Conservation (phyloP, 1,284 basidiomycete species). For the Malassezia slooffiae region DNA sequence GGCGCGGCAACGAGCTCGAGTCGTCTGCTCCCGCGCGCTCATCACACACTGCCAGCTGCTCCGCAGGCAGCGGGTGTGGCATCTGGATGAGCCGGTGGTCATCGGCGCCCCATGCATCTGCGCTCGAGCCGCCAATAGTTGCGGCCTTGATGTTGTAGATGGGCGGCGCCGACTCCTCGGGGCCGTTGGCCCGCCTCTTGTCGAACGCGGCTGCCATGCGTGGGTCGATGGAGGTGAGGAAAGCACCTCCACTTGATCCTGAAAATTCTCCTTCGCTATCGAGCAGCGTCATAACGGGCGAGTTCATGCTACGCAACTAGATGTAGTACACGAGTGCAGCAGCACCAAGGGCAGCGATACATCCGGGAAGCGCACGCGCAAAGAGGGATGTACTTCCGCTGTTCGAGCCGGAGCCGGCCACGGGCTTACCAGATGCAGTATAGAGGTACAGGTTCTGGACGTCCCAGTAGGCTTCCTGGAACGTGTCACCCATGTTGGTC, state of each 20-base stretch:
- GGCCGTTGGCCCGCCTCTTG: constrained; percentile 12
- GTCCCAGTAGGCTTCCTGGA: constrained; percentile 35
- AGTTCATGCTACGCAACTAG: no score
- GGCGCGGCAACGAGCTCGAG: background rate
- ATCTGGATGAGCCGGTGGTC: constrained; percentile 2
- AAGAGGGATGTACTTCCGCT: no score
- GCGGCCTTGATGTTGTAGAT: constrained; percentile 2
- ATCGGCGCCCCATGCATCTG: constrained; percentile 4
- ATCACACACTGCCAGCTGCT: background rate
- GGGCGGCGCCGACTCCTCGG: constrained; percentile 6
- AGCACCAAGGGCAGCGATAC: no score
- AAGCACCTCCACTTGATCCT: no score
- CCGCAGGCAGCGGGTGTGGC: background rate
- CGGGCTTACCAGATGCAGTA: constrained; percentile 14
- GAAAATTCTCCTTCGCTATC: no score
- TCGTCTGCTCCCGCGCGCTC: background rate
- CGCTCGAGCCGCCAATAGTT: no score
- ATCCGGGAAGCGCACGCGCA: no score
- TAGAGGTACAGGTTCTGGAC: constrained; percentile 27
- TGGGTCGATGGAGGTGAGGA: background rate
- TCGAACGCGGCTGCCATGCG: constrained; percentile 5
- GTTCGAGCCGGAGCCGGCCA: no score
- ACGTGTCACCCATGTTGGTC: constrained; percentile 24
- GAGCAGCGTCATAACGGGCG: no score
- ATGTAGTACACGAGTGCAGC: no score